A percentile compares a stretch with the other conserved stretches of the same genome.
These are phyloP conservation scores for Schrenkiella parvula DNA, from an alignment of 345 rosid genomes.

Conservation along the genomic window DNA sequence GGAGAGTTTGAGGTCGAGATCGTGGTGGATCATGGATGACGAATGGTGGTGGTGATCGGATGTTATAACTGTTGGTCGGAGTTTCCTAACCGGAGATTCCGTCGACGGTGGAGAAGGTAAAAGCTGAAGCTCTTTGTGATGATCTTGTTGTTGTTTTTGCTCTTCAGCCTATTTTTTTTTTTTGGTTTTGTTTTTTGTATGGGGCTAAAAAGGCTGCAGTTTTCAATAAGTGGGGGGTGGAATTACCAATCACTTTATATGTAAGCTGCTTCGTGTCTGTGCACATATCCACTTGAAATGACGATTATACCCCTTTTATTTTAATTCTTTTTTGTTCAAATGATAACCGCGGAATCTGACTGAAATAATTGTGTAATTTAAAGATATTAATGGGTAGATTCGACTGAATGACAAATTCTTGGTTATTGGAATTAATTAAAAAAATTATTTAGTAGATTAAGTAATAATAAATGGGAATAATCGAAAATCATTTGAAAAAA, in stretches of 20 bases:
- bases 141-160: constrained; percentile 35
- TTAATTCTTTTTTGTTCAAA: neutral
- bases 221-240: constrained; percentile 27
- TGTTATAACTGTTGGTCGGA: constrained; percentile 7
- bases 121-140: constrained; percentile 73
- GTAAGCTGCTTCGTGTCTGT: constrained; percentile 32
- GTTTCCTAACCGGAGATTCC: constrained; percentile 23
- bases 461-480: too few species aligned
- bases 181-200: constrained; percentile 8
- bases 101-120: constrained; percentile 52
- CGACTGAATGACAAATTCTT: too few species aligned
- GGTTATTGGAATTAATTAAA: too few species aligned
- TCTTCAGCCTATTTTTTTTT: constrained; percentile 24
- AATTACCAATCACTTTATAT: constrained; percentile 32
- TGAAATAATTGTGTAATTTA: too few species aligned
- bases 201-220: constrained; percentile 20
- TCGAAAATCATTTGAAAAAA: too few species aligned
- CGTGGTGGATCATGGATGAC: constrained; percentile 49
- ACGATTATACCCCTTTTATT: neutral
- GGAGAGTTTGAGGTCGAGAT: constrained; percentile 78
- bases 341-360: too few species aligned
- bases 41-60: constrained; percentile 15
- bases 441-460: too few species aligned
- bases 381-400: too few species aligned
- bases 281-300: neutral